Evolutionary conservation across 495 filamentous ascomycete genomes (phyloP).

Genomic region (Corynascus novoguineensis): DNA sequence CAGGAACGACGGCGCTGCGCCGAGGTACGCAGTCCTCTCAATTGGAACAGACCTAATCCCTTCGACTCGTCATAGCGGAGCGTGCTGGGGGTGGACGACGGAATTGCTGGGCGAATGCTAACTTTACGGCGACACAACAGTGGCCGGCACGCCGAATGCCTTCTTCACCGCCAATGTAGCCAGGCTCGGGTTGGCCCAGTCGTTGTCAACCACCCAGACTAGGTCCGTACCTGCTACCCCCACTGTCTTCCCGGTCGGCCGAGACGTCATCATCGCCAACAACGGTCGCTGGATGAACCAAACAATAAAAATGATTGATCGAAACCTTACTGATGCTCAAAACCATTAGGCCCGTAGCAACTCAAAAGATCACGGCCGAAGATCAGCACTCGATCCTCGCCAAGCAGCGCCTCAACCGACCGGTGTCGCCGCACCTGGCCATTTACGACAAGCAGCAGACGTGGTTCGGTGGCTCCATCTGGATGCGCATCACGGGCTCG

Average conservation of each 20-base stretch:
- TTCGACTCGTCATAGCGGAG: background rate
- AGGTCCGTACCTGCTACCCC: constrained; percentile 20
- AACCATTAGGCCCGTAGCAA: constrained; percentile 49
- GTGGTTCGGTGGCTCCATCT: constrained; percentile 61
- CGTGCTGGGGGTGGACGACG: background rate
- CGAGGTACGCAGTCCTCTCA: constrained; percentile 27
- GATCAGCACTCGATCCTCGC: constrained; percentile 69
- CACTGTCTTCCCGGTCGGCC: background rate
- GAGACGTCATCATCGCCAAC: background rate
- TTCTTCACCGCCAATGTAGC: constrained; percentile 33
- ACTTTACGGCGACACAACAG: constrained; percentile 15
- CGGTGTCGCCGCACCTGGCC: constrained; percentile 77
- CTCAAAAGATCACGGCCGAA: constrained; percentile 51
- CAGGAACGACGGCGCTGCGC: constrained; percentile 35
- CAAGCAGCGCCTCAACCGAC: constrained; percentile 76
- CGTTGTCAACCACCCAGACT: constrained; percentile 24
- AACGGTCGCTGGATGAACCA: background rate
- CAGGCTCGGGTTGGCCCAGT: constrained; percentile 19
- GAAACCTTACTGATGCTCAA: background rate
- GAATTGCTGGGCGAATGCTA: constrained; percentile 1
- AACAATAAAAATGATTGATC: background rate
- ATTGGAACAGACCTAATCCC: background rate
- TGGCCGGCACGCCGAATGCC: constrained; percentile 27
- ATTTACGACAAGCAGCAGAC: constrained; percentile 90
- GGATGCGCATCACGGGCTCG: constrained; percentile 78